These are phyloP conservation scores for Aspergillus tubingensis DNA, from an alignment of 2,329 filamentous ascomycete genomes.

Conservation along the genomic window DNA sequence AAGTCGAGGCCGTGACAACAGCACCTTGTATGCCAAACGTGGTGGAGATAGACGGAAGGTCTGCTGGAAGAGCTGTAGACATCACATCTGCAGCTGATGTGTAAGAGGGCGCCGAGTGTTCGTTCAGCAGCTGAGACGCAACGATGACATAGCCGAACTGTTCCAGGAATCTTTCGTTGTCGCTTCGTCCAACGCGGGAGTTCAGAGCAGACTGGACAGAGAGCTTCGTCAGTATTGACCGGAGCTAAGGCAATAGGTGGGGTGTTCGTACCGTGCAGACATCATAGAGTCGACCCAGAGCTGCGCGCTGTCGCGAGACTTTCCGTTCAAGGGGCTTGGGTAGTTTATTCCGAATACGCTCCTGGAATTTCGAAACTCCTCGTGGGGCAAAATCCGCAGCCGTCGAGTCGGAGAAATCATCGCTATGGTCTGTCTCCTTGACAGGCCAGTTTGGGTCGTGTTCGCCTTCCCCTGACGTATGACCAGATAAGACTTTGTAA, in stretches of 20 bases:
- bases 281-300: conserved; percentile 46
- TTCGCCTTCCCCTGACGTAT: conserved; percentile 48
- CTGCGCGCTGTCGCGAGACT: conserved; percentile 31
- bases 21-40: conserved; percentile 66
- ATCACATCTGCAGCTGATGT: conserved; percentile 39
- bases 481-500: conserved; percentile 14
- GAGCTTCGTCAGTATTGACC: conserved; percentile 11
- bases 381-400: conserved; percentile 52
- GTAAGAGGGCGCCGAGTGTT: conserved; percentile 50
- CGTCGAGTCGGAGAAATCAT: conserved; percentile 31
- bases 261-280: conserved; percentile 48
- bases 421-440: conserved; percentile 31
- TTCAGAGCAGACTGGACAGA: conserved; percentile 35
- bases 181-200: conserved; percentile 65
- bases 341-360: conserved; percentile 51
- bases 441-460: conserved; percentile 43
- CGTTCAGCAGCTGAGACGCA: conserved; percentile 82
- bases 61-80: conserved; percentile 32
- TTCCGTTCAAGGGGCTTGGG: conserved; percentile 49
- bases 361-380: conserved; percentile 52
- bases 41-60: conserved; percentile 39
- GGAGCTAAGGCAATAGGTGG: background rate
- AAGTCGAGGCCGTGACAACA: conserved; percentile 62
- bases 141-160: conserved; percentile 92
- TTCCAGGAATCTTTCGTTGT: conserved; percentile 84